phyloP scores from a whole-genome alignment of 352 stramenopile species.

The Phytophthora meadii region DNA sequence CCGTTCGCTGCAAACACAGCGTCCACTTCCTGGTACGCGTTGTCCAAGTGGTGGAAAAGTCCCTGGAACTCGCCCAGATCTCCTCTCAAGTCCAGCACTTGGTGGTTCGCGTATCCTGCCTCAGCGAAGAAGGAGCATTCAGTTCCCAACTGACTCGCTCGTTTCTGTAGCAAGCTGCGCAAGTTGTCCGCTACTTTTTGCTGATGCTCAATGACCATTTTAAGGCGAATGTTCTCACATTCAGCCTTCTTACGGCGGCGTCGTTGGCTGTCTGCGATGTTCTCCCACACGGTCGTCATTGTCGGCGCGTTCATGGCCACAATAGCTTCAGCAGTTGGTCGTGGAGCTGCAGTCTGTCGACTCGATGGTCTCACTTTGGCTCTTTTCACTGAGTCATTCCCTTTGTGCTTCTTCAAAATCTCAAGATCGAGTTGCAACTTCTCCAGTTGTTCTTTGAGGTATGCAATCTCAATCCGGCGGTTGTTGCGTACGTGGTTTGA shows the following conservation, averaged over 20 bases:
- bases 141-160: constrained; percentile 23
- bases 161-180: constrained; percentile 24
- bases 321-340: constrained; percentile 4
- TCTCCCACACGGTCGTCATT: constrained; percentile 29
- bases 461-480: constrained; percentile 47
- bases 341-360: background rate
- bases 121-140: constrained; percentile 30
- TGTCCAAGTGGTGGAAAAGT: constrained; percentile 34
- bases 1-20: constrained; percentile 35
- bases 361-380: background rate
- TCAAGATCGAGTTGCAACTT: constrained; percentile 42
- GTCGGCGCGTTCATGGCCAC: constrained; percentile 14
- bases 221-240: constrained; percentile 49
- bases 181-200: constrained; percentile 25
- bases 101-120: constrained; percentile 9
- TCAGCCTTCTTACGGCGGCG: constrained; percentile 38
- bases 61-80: constrained; percentile 33
- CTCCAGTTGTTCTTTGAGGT: constrained; percentile 41
- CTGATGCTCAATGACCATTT: constrained; percentile 45
- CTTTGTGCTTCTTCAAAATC: constrained; percentile 23
- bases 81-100: constrained; percentile 17
- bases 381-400: background rate
- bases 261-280: constrained; percentile 38
- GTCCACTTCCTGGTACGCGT: constrained; percentile 34
- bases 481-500: constrained; percentile 44